Conservation (phyloP, 495 filamentous ascomycete genomes). For the Hypoxylon intermedium region DNA sequence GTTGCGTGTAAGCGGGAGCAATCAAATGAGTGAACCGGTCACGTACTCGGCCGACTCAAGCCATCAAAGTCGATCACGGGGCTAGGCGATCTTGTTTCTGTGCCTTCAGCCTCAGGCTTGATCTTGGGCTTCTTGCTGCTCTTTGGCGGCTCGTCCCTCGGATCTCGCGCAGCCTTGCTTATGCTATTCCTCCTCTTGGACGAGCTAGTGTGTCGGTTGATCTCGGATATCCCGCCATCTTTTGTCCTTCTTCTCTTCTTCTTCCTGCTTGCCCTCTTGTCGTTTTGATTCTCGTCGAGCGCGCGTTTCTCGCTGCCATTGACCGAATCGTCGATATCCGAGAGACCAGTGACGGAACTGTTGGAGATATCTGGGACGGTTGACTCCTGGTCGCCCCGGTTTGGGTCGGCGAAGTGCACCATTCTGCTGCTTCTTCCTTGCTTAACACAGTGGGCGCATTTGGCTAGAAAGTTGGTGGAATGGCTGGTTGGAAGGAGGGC, state of each 20-base stretch:
- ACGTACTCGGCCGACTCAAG: conserved; percentile 71
- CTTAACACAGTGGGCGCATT: background rate
- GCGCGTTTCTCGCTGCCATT: conserved; percentile 30
- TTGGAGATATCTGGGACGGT: conserved; percentile 10
- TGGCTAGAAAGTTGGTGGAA: conserved; percentile 5
- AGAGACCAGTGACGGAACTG: conserved; percentile 24
- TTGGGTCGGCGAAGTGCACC: conserved; percentile 37
- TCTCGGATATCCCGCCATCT: conserved; percentile 39
- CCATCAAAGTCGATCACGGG: conserved; percentile 80
- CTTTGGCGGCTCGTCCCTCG: conserved; percentile 69
- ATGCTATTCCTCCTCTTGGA: conserved; percentile 58
- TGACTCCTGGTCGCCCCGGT: conserved; percentile 6
- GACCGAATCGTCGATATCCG: conserved; percentile 34
- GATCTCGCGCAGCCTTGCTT: conserved; percentile 75
- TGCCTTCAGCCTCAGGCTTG: conserved; percentile 44
- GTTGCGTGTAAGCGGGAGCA: conserved; percentile 10
- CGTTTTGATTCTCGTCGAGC: conserved; percentile 15
- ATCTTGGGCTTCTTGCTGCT: conserved; percentile 47
- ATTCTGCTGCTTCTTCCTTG: conserved; percentile 28
- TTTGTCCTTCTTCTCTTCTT: conserved; percentile 36
- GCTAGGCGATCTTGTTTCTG: conserved; percentile 56
- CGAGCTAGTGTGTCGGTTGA: conserved; percentile 34
- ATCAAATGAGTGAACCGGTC: background rate
- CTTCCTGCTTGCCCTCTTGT: conserved; percentile 34
- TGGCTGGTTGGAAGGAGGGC: background rate